These are phyloP conservation scores for Aspergillus ochraceus DNA, from an alignment of 2,329 filamentous ascomycete species.

Conservation along the genomic window DNA sequence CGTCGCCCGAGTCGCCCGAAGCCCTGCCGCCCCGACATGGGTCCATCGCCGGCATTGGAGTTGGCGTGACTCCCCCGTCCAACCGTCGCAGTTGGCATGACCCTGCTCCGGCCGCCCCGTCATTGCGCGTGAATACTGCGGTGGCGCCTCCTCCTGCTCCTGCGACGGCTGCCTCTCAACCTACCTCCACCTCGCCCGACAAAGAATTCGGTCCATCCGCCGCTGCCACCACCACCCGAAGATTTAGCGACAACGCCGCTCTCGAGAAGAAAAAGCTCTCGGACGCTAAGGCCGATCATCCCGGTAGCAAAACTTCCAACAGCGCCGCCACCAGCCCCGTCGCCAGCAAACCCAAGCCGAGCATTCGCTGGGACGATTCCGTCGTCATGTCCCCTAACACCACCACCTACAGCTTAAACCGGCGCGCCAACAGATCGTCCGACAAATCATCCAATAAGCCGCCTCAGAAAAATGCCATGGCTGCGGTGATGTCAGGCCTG, in stretches of 20 bases:
- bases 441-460: constrained; percentile 28
- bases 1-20: constrained; percentile 43
- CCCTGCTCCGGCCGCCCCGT: constrained; percentile 19
- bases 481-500: constrained; percentile 44
- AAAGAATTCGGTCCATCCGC: neutral
- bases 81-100: constrained; percentile 26
- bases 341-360: constrained; percentile 24
- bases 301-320: neutral
- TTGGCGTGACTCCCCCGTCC: constrained; percentile 34
- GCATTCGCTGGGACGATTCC: constrained; percentile 20
- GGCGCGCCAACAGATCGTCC: constrained; percentile 43
- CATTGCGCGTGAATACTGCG: constrained; percentile 20
- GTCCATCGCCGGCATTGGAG: constrained; percentile 41
- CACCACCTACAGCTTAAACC: constrained; percentile 33
- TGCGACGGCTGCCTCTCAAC: constrained; percentile 1
- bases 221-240: constrained; percentile 17
- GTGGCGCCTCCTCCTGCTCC: constrained; percentile 7
- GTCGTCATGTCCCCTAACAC: constrained; percentile 19
- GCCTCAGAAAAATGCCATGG: constrained; percentile 46
- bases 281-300: constrained; percentile 17
- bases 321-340: neutral
- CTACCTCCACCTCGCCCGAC: constrained; percentile 9
- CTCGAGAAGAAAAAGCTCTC: constrained; percentile 12
- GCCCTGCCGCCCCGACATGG: constrained; percentile 32
- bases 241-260: constrained; percentile 9